Percentiles rank a stretch among this genome's conserved stretches.
Conservation (phyloP, 2,329 filamentous ascomycete species). For the Aaosphaeria pasadenensis region DNA sequence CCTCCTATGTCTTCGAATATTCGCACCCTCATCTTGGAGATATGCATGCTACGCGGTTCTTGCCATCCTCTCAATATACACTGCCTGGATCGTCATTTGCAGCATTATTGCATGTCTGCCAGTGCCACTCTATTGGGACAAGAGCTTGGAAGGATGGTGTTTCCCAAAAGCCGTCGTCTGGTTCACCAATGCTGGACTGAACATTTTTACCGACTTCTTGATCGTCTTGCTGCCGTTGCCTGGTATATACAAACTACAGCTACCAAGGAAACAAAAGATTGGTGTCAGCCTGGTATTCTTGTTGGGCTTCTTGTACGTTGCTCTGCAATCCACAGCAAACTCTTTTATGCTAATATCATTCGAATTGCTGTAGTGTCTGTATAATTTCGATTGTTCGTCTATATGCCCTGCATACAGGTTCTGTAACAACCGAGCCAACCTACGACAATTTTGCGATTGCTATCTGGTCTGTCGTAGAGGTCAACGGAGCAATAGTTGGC, state of each 20-base stretch:
- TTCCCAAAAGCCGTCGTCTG: constrained; percentile 3
- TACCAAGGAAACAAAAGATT: constrained; percentile 17
- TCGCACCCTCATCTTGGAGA: neutral
- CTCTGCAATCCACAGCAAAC: neutral
- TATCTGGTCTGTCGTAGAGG: constrained; percentile 10
- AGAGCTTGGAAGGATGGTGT: constrained; percentile 3
- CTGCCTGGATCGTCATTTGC: constrained; percentile 1
- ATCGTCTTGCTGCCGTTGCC: constrained; percentile 39
- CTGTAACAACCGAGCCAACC: constrained; percentile 1
- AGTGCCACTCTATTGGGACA: constrained; percentile 4
- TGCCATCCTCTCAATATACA: constrained; percentile 2
- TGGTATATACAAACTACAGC: constrained; percentile 32
- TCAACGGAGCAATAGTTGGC: constrained; percentile 8
- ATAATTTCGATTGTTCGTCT: constrained; percentile 10
- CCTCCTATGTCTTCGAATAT: constrained; percentile 5
- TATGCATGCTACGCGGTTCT: constrained; percentile 2
- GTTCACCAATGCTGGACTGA: constrained; percentile 21
- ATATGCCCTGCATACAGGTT: constrained; percentile 2
- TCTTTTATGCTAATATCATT: neutral
- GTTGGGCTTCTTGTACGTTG: constrained; percentile 21
- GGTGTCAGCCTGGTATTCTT: constrained; percentile 19
- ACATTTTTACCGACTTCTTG: constrained; percentile 32
- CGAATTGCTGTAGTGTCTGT: constrained; percentile 1
- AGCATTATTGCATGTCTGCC: constrained; percentile 4
- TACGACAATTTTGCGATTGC: constrained; percentile 5